phyloP scores from a whole-genome alignment of 192 early-diverging fungal species.

The Glomus cerebriforme region DNA sequence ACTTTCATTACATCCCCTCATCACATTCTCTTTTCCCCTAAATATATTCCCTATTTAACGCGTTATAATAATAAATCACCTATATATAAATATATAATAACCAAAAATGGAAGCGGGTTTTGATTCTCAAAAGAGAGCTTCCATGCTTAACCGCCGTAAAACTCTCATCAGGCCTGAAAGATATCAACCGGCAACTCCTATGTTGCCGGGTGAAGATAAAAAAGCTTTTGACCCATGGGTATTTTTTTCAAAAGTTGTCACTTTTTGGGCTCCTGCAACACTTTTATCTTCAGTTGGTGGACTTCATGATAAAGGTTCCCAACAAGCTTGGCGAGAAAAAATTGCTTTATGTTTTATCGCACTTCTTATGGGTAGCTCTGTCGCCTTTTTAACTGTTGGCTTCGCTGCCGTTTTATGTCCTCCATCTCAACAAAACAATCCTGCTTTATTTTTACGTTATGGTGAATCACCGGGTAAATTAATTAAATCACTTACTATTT shows the following conservation, averaged over 20 bases:
- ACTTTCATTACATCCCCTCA: neutral
- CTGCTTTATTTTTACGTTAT: conserved; percentile 40
- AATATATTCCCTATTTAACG: neutral
- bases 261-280: conserved; percentile 62
- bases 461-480: conserved; percentile 27
- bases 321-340: conserved; percentile 75
- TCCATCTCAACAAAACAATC: conserved; percentile 30
- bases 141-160: conserved; percentile 54
- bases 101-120: conserved; percentile 19
- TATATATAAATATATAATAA: neutral
- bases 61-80: neutral
- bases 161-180: conserved; percentile 76
- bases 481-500: neutral
- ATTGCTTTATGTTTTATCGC: conserved; percentile 72
- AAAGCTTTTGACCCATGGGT: conserved; percentile 54
- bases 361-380: conserved; percentile 59
- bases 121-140: neutral
- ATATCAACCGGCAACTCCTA: conserved; percentile 64
- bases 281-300: conserved; percentile 56
- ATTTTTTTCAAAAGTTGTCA: conserved; percentile 57
- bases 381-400: conserved; percentile 78
- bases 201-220: conserved; percentile 59
- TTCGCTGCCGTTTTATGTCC: conserved; percentile 44
- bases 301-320: conserved; percentile 54
- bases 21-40: neutral